Evolutionary conservation across 2,329 filamentous ascomycete species (phyloP), one percentile per base, ranked within the genome.

Genomic region (Trichoderma simmonsii): DNA sequence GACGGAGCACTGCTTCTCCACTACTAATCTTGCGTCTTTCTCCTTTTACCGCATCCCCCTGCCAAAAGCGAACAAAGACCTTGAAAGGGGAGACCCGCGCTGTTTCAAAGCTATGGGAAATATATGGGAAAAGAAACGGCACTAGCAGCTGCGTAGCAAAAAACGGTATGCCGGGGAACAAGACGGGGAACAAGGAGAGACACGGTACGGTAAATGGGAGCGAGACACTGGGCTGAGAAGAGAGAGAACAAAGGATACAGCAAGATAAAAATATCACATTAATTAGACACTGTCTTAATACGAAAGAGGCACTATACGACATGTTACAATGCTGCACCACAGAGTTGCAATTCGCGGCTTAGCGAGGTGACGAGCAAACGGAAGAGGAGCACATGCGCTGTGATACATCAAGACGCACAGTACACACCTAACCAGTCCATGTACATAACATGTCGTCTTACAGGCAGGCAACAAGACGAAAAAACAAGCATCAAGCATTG

Each of bases 1-100:
- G 34, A 70, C 28, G 59, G 67, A 70, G 57, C 57, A n/a, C 11
- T 21, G 4, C 11, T 21, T n/a, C 21, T 48, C 68, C 68, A 70
- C 68, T 63, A 11, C 59, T 70, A 70, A 70, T 70, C 60, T 70
- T 70, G 21, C 39, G 32, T 70, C 30, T 64, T 70, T 28, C 60
- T 21, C 36, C 67, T 54, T 34, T 60, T n/a, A 8, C 54, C 43
- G 43, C n/a, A n/a, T 11, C 28, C 26, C 56, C 56, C 28, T 59
- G 54, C 18, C 54, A n/a, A 28, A 32, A 39, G 36, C 7, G 15
- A 28, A 21, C 26, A 59, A 63, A 18, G 21, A 39, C 59, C 43
- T 56, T 43, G 68, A 70, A 70, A 70, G 59, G 68, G 24, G 68
- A 61, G 24, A 24, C 64, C 24, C 14, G 63, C 18, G 36, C 15